Percentiles rank a stretch among this genome's conserved stretches.
phyloP scores from a whole-genome alignment of 1,284 basidiomycete genomes.

The Leccinum colubrinum region DNA sequence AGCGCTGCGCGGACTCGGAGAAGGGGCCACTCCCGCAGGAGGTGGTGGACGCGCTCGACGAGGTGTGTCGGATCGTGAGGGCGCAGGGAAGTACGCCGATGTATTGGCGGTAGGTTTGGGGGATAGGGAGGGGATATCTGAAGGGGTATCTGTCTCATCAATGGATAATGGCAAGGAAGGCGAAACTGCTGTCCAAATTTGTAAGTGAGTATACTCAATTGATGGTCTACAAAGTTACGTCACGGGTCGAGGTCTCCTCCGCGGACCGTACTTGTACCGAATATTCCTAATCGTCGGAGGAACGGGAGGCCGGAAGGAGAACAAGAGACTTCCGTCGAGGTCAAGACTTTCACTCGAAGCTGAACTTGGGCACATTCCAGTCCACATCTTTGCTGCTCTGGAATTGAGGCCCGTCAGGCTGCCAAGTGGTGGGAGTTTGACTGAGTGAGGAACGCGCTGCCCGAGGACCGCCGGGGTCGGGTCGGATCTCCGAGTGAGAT shows the following conservation, averaged over 20 bases:
- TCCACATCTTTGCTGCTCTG: no score
- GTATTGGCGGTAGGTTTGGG: conserved; percentile 46
- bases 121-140: no score
- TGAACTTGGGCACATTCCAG: background rate
- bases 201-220: background rate
- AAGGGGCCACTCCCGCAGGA: conserved; percentile 47
- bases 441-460: no score
- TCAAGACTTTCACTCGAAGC: background rate
- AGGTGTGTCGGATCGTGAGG: conserved; percentile 46
- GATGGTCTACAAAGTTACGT: background rate
- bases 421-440: no score
- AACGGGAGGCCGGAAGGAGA: background rate
- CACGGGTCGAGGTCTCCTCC: background rate
- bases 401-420: no score
- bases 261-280: background rate
- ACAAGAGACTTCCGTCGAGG: background rate
- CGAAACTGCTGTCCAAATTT: background rate
- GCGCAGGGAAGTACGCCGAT: conserved; percentile 38
- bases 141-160: no score
- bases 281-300: background rate
- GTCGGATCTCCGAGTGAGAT: background rate
- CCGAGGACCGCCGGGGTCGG: background rate
- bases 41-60: conserved; percentile 49
- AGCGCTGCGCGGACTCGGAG: conserved; percentile 18
- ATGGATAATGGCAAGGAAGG: background rate